Base-by-base conservation (phyloP, 192 early-diverging fungal species). In the Backusella parvicylindrica region DNA sequence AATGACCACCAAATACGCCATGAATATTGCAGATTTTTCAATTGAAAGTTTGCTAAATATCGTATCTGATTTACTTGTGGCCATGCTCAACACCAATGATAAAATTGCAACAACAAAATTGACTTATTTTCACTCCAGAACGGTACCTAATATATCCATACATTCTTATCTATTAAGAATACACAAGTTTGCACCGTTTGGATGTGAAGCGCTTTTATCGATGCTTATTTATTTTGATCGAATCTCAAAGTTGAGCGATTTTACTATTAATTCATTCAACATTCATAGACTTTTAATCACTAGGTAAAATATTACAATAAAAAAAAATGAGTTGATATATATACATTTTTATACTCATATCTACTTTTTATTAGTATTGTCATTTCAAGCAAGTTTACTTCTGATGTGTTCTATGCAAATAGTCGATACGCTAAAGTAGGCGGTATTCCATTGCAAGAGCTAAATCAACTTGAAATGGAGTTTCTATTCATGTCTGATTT, bases 381-480 rank as follows among this genome's bases (percentile, higher is more conserved):
- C 23, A 84, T 92, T 9, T 90, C 91, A 6, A 86, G 86, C 66
- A 94, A 94, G 75, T 91, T 92, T 65, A 86, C 85, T 35, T 92
- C 89, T 1, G 92, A 94, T 77, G 81, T 91, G 0, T 92, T 92
- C 65, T 90, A 89, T 75, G 85, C 86, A 41, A 94, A 92, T 73
- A 79, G 87, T 26, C 89, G 89, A 31, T 94, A 94, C 79, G 87
- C 92, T 12, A 86, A 90, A 86, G 91, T 94, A 16, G 92, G 92
- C 33, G 92, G 92, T 1, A 82, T 94, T 16, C 89, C 91, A 0
- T 68, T 91, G 32, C 78, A 70, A 1, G 92, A 94, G 76, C 75
- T 94, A 70, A 93, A 94, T 73, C 89, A 89, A 75, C 77, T 93
- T n/a, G 92, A 94, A 68, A 72, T 94, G 49, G 92, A 94, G 83